phyloP scores from a whole-genome alignment of 768 basidiomycete genomes.

The Lactifluus subvellereus region DNA sequence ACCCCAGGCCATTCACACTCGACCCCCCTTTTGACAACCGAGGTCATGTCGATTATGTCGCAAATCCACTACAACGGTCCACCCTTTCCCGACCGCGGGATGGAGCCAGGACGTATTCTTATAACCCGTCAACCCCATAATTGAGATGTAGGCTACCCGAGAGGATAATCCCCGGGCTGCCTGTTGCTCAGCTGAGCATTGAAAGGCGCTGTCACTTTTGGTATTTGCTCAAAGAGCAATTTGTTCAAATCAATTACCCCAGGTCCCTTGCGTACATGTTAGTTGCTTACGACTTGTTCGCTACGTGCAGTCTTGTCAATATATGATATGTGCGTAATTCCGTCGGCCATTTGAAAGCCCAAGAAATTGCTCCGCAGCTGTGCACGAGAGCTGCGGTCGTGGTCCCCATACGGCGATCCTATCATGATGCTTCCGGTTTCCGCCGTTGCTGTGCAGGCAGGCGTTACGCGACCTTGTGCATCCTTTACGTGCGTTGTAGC shows the following conservation, averaged over 20 bases:
- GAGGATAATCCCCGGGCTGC: no score
- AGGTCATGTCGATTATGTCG: neutral
- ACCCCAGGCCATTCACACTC: constrained; percentile 17
- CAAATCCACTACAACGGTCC: neutral
- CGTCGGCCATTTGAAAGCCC: neutral
- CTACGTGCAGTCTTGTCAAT: constrained; percentile 18
- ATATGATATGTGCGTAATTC: constrained; percentile 1
- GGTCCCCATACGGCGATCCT: no score
- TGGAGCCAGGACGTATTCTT: neutral
- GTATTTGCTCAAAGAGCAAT: neutral
- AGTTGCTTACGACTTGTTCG: constrained; percentile 8
- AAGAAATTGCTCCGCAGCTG: neutral
- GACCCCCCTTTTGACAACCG: neutral
- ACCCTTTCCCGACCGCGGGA: neutral
- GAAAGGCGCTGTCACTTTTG: neutral
- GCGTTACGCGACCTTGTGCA: no score
- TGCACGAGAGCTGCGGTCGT: no score
- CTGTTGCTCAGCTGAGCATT: neutral
- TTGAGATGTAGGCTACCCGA: neutral
- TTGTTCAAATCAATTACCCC: constrained; percentile 18
- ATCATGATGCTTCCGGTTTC: no score
- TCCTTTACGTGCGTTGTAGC: no score
- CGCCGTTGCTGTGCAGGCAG: no score
- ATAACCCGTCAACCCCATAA: neutral
- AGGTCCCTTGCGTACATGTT: constrained; percentile 14